Base-by-base conservation (phyloP, 208 protist species). In the Leishmania mexicana region DNA sequence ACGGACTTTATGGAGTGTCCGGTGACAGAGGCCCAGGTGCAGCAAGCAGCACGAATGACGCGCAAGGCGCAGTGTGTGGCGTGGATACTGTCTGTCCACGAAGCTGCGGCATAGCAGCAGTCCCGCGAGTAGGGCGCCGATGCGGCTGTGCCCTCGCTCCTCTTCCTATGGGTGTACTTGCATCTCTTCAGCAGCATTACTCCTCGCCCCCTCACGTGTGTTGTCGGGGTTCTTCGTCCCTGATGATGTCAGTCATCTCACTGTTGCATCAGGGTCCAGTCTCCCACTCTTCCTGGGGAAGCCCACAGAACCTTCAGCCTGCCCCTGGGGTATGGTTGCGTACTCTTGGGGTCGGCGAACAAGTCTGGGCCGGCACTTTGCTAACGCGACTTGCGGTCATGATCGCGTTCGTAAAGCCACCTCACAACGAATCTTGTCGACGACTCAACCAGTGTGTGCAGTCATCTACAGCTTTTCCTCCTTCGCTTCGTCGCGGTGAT, bases 31-130 rank as follows among this genome's bases (percentile, higher is more conserved):
- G 40, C 28, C 19, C 82, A 81, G 65, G n/a, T 85, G 3, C 21
- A 65, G 35, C 60, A 82, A 42, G 82, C 82, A 24, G 82, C 82
- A 10, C n/a, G 35, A 28, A 45, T 76, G 35, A 85, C 78, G 28
- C 82, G 82, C 3, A 85, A 85, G 74, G 76, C 78, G 53, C 78
- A 85, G 73, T 79, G 82, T 79, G 78, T 85, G 62, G 65, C 73
- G 74, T 85, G 82, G 82, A 53, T 85, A 28, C 28, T 85, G 28
- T 28, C 72, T 7, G 28, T 71, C 19, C 82, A 82, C 38, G 47
- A 28, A 31, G n/a, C 40, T 11, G 24, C 4, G 8, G 49, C 35
- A 53, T 7, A 54, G 45, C 11, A 49, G 68, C 68, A n/a, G 11
- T 15, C 68, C 40, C 45, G 19, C 19, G 67, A 58, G 51, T 53